phyloP scores from a whole-genome alignment of 2,329 filamentous ascomycete species.

The Fusarium heterosporum region DNA sequence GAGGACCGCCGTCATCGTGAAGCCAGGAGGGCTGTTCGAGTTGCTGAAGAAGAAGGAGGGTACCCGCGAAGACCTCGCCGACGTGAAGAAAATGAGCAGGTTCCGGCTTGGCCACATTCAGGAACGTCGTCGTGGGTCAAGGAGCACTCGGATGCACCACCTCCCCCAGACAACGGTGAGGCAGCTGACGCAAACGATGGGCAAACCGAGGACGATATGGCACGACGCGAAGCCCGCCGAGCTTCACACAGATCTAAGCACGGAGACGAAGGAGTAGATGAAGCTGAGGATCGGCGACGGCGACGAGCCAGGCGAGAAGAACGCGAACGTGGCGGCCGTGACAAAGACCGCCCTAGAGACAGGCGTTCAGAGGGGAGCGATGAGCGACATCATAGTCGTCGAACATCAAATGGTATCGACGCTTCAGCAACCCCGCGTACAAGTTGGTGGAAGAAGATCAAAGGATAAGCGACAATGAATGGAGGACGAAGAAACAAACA shows the following conservation, averaged over 20 bases:
- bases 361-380: conserved; percentile 58
- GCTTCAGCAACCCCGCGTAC: conserved; percentile 60
- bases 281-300: conserved; percentile 58
- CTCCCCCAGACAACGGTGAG: conserved; percentile 61
- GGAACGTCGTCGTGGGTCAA: conserved; percentile 76
- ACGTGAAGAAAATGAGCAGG: conserved; percentile 50
- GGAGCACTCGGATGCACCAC: conserved; percentile 71
- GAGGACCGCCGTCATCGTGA: conserved; percentile 68
- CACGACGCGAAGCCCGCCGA: conserved; percentile 61
- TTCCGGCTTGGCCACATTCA: conserved; percentile 68
- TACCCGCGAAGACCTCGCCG: conserved; percentile 57
- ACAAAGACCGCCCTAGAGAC: conserved; percentile 36
- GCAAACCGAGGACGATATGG: conserved; percentile 60
- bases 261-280: conserved; percentile 57
- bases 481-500: conserved; percentile 28
- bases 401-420: conserved; percentile 59
- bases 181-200: conserved; percentile 50
- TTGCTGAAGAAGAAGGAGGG: conserved; percentile 49
- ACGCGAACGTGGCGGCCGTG: conserved; percentile 43
- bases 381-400: conserved; percentile 57
- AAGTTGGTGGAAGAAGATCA: conserved; percentile 71
- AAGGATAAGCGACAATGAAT: conserved; percentile 48
- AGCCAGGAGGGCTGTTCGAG: conserved; percentile 60
- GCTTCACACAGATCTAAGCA: conserved; percentile 59
- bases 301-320: conserved; percentile 60